Evolutionary conservation across 805 yeast genomes (phyloP).

Genomic region (Suhomyces sp.): DNA sequence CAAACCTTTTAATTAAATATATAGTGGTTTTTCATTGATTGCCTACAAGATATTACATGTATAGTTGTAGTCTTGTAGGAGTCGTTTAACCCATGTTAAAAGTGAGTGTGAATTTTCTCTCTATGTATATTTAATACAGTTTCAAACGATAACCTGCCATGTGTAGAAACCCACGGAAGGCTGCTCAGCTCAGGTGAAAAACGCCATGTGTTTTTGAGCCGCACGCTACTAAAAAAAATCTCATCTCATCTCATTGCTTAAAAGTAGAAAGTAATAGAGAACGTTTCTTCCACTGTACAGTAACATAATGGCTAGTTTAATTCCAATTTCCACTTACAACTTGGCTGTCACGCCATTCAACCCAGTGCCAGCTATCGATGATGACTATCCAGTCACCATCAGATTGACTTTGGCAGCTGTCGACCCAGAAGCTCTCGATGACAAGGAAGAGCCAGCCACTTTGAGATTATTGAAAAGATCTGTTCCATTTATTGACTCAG

Average conservation of each 20-base stretch:
- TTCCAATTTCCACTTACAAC: constrained; percentile 86
- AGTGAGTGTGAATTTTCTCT: constrained; percentile 16
- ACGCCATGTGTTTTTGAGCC: not conserved
- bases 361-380: constrained; percentile 84
- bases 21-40: constrained; percentile 1
- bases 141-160: not conserved
- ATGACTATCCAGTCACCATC: constrained; percentile 83
- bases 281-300: constrained; percentile 8
- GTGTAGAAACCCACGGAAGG: not conserved
- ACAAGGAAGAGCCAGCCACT: constrained; percentile 79
- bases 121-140: constrained; percentile 33
- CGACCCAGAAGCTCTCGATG: constrained; percentile 86
- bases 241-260: constrained; percentile 14
- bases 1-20: constrained; percentile 1
- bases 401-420: constrained; percentile 93
- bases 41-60: constrained; percentile 4
- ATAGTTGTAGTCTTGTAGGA: not conserved
- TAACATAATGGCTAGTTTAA: constrained; percentile 58
- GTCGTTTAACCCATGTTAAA: not conserved
- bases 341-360: constrained; percentile 81
- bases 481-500: constrained; percentile 41
- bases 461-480: constrained; percentile 80
- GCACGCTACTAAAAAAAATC: constrained; percentile 2
- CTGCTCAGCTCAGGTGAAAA: not conserved
- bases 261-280: not conserved